Evolutionary conservation across 2,329 filamentous ascomycete species (phyloP), one percentile per base, ranked within the genome.

Genomic region (Botrytis fragariae): DNA sequence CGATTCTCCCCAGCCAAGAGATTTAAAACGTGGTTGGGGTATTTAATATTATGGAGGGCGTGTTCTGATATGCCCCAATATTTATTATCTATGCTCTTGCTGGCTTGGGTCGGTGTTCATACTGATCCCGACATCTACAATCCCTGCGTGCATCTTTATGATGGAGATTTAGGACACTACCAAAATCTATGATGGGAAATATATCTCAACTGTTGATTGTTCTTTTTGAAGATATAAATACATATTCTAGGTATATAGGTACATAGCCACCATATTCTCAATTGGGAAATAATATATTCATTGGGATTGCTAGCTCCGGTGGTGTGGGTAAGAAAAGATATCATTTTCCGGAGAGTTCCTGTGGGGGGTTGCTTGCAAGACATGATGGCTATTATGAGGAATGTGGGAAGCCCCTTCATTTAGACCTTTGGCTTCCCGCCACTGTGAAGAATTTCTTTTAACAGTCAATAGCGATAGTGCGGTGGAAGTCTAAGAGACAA

Each of bases 131-230:
- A 45, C 44, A 12, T 48, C 44, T 12, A 22, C 35, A 48, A 67
- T 51, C 63, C 44, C 32, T 51, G 63, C 32, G 63, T 67, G 35
- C 44, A 67, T 67, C 63, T 67, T 64, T 64, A n/a, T 12, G 35
- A 51, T 48, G 42, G 29, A 48, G 20, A 65, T 32, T 20, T 35
- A 7, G 16, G 2, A 20, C 20, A 4, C 18, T 12, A 8, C 12
- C 57, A 60, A 25, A 14, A 7, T 60, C 59, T 61, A 61, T 39
- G 4, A 29, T 29, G 16, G 60, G 25, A 42, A 42, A 5, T 61
- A 39, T 59, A 59, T 59, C 10, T 20, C 32, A 61, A 61, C 32
- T n/a, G 20, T 61, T 61, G 10, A 5, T 37, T 39, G 1, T 29
- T 44, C 25, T 18, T 44, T 63, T 45, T 45, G 14, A 45, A 45